phyloP scores from a whole-genome alignment of 164 flowering plant genomes.

The Sedum album region DNA sequence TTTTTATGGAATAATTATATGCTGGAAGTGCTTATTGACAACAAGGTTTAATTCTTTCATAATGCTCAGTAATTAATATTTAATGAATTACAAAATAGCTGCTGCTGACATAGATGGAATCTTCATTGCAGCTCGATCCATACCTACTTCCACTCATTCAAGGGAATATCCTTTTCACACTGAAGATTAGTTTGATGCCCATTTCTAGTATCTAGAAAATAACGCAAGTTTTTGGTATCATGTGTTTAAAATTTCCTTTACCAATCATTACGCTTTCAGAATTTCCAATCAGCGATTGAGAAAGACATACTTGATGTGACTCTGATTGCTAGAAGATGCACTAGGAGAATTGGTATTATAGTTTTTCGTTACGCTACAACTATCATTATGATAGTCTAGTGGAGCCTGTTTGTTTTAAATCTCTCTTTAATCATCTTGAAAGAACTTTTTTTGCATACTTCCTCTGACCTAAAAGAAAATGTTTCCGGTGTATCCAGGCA shows the following conservation, averaged over 20 bases:
- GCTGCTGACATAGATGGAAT: conserved; percentile 13
- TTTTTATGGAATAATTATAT: conserved; percentile 94
- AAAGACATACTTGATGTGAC: conserved; percentile 76
- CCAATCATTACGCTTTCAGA: conserved; percentile 51
- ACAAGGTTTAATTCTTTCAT: conserved; percentile 46
- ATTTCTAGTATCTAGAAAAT: neutral
- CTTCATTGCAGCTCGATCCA: conserved; percentile 79
- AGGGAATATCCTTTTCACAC: conserved; percentile 78
- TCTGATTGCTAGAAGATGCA: conserved; percentile 86
- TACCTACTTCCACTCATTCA: conserved; percentile 85
- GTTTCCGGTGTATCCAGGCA: conserved; percentile 35
- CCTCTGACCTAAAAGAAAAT: no score
- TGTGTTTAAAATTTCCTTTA: conserved; percentile 38
- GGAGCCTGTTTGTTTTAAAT: neutral
- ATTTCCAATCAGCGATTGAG: conserved; percentile 79
- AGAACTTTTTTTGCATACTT: neutral
- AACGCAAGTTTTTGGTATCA: neutral
- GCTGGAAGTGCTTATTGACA: conserved; percentile 85
- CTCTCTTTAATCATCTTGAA: neutral
- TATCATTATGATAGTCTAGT: neutral
- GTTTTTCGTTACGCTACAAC: neutral
- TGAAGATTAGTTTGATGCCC: neutral
- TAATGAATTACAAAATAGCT: neutral
- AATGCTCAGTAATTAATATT: neutral
- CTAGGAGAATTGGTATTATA: conserved; percentile 74